These are phyloP conservation scores for Termitomyces sp. DNA, from an alignment of 768 basidiomycete genomes.

Conservation along the genomic window DNA sequence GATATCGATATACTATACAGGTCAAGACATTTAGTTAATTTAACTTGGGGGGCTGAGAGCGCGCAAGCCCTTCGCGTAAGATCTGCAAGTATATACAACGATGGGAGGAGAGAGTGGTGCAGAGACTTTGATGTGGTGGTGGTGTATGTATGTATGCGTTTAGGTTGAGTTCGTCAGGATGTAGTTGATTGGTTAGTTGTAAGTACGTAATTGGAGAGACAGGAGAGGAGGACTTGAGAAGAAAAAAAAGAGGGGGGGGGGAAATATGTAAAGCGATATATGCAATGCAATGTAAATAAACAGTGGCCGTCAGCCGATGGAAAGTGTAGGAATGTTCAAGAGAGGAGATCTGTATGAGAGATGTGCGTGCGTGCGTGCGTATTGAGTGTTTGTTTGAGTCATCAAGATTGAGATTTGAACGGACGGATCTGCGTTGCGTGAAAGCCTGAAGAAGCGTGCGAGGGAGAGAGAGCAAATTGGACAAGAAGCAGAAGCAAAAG, in stretches of 20 bases:
- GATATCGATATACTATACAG: conserved; percentile 10
- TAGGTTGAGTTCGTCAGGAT: not conserved
- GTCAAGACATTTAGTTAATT: conserved; percentile 13
- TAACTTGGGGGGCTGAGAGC: conserved; percentile 26
- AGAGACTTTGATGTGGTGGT: not conserved
- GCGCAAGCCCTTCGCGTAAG: conserved; percentile 38
- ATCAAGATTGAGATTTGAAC: not conserved
- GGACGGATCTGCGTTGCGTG: not conserved
- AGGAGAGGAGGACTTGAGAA: too few species aligned
- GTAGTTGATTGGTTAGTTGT: too few species aligned
- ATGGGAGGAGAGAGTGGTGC: too few species aligned
- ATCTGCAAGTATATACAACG: conserved; percentile 10
- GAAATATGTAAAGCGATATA: not conserved
- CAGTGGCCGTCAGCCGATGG: too few species aligned
- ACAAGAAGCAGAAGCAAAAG: not conserved
- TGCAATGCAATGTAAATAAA: too few species aligned
- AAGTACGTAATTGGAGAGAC: too few species aligned
- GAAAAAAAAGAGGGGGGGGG: too few species aligned
- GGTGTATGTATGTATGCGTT: not conserved
- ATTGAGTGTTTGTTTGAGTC: not conserved
- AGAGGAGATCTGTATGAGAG: too few species aligned
- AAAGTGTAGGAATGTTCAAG: too few species aligned
- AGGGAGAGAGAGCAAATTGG: not conserved
- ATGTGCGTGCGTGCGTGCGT: not conserved
- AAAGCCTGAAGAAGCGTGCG: not conserved